Evolutionary conservation across 345 rosid genomes (phyloP), one percentile per base, ranked within the genome.

Genomic region (Populus pruinosa): DNA sequence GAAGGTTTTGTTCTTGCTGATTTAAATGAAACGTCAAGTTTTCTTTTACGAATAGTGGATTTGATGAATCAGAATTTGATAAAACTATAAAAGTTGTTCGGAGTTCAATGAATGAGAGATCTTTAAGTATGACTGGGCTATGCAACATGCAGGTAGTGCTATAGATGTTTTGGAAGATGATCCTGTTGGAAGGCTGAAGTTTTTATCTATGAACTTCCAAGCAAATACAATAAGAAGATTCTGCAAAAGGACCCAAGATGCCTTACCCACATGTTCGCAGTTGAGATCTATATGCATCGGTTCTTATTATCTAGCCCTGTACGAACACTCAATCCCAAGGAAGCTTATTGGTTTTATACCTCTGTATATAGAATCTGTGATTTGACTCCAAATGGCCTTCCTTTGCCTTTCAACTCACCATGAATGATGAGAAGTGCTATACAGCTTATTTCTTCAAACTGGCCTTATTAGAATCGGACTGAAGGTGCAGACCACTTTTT

Each of bases 221-320:
- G 85, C 82, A 82, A 82, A 75, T 82, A 82, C 79, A 82, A 82
- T 23, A 82, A 82, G 73, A 82, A 82, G 73, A 78, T 82, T 55
- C 79, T 78, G 39, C 82, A 78, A 56, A 82, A 78, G 53, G 85
- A 82, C 50, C 74, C 79, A 43, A 74, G 85, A 74, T 82, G 85
- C 67, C 81, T 78, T 66, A 78, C 72, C 36, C 85, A 82, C 70
- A 82, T 82, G 85, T 82, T 82, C 49, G 85, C 85, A 18, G 85
- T 82, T 43, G 85, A 82, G 85, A 82, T 82, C 55, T 82, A 53
- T 69, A 82, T 82, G 85, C 85, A 82, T 75, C 77, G 82, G 11
- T 82, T 82, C 61, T 79, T 82, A 23, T 67, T 82, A 50, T 78
- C 85, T 36, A 82, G 85, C 65, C 77, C 82, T 33, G 85, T 82